Conservation (phyloP, 225 moss, liverwort and hornwort genomes). For the Physcomitrellopsis africana region DNA sequence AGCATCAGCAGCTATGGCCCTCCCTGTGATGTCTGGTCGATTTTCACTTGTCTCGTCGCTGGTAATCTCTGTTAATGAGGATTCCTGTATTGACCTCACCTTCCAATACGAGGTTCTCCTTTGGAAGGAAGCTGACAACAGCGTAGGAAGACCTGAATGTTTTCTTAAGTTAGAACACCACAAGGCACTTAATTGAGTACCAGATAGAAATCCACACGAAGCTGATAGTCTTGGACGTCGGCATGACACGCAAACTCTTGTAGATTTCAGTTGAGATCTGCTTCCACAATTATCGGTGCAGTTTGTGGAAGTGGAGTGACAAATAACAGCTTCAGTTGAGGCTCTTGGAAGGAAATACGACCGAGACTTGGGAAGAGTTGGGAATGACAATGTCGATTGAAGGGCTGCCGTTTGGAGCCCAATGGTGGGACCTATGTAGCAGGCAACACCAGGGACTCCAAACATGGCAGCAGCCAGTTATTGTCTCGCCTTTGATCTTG, state of each 20-base stretch:
- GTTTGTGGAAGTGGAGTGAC: conserved; percentile 11
- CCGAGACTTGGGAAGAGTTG: conserved; percentile 16
- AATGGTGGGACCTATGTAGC: conserved; percentile 25
- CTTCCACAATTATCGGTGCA: conserved; percentile 18
- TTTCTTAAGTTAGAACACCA: conserved; percentile 30
- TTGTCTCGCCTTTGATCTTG: neutral
- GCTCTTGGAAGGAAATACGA: conserved; percentile 17
- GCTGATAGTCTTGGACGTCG: neutral
- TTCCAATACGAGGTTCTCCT: conserved; percentile 33
- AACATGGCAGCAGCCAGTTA: conserved; percentile 41
- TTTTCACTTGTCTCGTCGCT: conserved; percentile 34
- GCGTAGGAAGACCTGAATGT: conserved; percentile 18
- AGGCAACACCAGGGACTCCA: conserved; percentile 36
- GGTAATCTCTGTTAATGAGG: conserved; percentile 30
- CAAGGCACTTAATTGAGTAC: conserved; percentile 39
- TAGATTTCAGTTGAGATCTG: conserved; percentile 13
- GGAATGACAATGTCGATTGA: neutral
- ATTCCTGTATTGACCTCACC: conserved; percentile 35
- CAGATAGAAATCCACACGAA: conserved; percentile 24
- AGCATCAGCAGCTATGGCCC: conserved; percentile 42
- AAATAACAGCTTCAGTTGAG: conserved; percentile 14
- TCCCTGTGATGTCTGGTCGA: conserved; percentile 33
- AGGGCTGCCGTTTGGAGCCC: conserved; percentile 17
- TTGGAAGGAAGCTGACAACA: conserved; percentile 24
- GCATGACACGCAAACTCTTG: conserved; percentile 15